phyloP scores from a whole-genome alignment of 2,329 filamentous ascomycete species.

The Didymosphaeria variabile region DNA sequence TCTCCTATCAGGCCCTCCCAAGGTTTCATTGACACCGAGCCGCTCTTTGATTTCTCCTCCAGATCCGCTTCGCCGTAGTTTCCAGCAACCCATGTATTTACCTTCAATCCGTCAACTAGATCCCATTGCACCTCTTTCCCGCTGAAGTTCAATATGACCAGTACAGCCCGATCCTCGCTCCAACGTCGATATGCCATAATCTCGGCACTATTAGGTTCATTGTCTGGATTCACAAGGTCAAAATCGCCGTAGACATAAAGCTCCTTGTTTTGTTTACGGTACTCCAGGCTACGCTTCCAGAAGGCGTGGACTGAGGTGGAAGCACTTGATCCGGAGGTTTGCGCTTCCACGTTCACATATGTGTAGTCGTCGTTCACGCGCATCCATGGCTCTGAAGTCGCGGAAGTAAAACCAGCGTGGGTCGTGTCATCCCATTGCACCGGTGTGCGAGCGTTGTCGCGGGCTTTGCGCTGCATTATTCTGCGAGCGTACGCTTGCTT shows the following conservation, averaged over 20 bases:
- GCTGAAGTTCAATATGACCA: slow-evolving; percentile 47
- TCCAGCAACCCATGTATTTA: slow-evolving; percentile 48
- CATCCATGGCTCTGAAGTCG: slow-evolving; percentile 67
- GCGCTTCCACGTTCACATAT: slow-evolving; percentile 65
- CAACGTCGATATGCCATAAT: slow-evolving; percentile 45
- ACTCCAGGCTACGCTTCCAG: slow-evolving; percentile 65
- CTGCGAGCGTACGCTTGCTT: slow-evolving; percentile 40
- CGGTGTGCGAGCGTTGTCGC: slow-evolving; percentile 72
- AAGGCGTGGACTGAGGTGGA: slow-evolving; percentile 65
- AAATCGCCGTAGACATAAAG: slow-evolving; percentile 71
- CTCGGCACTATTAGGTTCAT: slow-evolving; percentile 48
- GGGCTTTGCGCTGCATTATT: slow-evolving; percentile 66
- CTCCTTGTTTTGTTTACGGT: slow-evolving; percentile 66
- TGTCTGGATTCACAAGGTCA: slow-evolving; percentile 60
- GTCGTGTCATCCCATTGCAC: slow-evolving; percentile 70
- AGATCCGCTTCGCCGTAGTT: slow-evolving; percentile 45
- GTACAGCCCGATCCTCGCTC: slow-evolving; percentile 36
- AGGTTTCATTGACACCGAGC: slow-evolving; percentile 37
- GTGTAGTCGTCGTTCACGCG: slow-evolving; percentile 65
- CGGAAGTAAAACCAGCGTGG: slow-evolving; percentile 69
- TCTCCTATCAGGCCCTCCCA: slow-evolving; percentile 45
- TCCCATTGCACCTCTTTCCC: slow-evolving; percentile 41
- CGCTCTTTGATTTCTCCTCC: slow-evolving; percentile 27
- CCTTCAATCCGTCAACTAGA: slow-evolving; percentile 34
- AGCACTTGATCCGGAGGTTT: slow-evolving; percentile 49